Percentiles rank a stretch among this genome's conserved stretches.
Conservation (phyloP, 139 green algal species). For the Nannochloris sp. region DNA sequence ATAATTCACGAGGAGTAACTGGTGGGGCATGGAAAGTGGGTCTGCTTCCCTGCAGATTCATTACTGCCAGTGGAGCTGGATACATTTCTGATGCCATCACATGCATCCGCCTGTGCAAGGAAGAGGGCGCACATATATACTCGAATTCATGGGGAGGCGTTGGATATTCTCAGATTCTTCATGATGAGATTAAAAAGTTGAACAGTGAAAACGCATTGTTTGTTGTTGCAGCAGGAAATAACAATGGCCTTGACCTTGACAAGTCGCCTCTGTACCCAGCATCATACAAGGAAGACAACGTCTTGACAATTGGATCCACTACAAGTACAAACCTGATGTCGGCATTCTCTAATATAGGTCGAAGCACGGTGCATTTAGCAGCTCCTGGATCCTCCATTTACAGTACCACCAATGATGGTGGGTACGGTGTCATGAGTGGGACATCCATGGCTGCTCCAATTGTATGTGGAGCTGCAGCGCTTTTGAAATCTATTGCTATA, state of each 20-base stretch:
- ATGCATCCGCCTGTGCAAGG: conserved; percentile 24
- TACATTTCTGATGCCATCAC: conserved; percentile 34
- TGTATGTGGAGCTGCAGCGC: conserved; percentile 41
- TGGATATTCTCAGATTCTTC: conserved; percentile 13
- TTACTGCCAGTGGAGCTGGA: conserved; percentile 19
- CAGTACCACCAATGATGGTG: conserved; percentile 16
- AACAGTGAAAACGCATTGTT: conserved; percentile 23
- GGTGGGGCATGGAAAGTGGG: conserved; percentile 18
- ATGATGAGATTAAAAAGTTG: conserved; percentile 15
- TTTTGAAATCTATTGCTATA: conserved; percentile 43
- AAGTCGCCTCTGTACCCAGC: conserved; percentile 22
- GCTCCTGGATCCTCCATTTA: conserved; percentile 25
- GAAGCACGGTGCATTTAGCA: conserved; percentile 16
- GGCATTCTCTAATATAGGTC: conserved; percentile 22
- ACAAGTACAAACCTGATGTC: conserved; percentile 8
- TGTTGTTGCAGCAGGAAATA: conserved; percentile 35
- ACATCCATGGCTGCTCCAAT: conserved; percentile 85
- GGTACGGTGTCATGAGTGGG: conserved; percentile 40
- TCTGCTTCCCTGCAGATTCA: conserved; percentile 28
- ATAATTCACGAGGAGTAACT: conserved; percentile 17
- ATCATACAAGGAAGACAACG: conserved; percentile 17
- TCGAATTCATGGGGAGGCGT: conserved; percentile 37
- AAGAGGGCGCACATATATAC: conserved; percentile 26
- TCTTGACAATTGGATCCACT: conserved; percentile 26
- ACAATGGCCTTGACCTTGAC: conserved; percentile 23